phyloP scores from a whole-genome alignment of 352 stramenopile genomes.

The Hyaloperonospora arabidopsidis region DNA sequence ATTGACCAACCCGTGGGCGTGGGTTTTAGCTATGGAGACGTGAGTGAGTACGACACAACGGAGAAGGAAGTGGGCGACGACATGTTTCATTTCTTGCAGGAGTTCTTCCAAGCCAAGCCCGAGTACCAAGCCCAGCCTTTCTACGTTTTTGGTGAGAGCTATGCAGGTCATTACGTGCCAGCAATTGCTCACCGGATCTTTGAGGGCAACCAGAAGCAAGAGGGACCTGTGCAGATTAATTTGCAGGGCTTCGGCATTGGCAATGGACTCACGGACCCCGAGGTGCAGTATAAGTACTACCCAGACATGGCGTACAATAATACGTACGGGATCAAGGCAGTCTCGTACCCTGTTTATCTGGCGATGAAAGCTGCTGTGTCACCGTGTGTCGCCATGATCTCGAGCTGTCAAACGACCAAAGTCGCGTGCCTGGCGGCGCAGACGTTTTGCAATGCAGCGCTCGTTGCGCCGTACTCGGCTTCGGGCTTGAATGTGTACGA shows the following conservation, averaged over 20 bases:
- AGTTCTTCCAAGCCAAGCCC: conserved; percentile 86
- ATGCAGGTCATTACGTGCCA: conserved; percentile 91
- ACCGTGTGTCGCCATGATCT: conserved; percentile 71
- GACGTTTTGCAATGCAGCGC: conserved; percentile 83
- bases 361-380: conserved; percentile 59
- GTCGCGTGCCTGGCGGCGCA: conserved; percentile 78
- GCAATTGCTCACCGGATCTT: conserved; percentile 76
- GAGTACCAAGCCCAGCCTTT: conserved; percentile 88
- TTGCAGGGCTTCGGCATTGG: conserved; percentile 91
- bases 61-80: conserved; percentile 92
- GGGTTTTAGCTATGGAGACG: conserved; percentile 90
- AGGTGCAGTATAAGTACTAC: conserved; percentile 84
- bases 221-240: conserved; percentile 71
- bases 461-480: conserved; percentile 49
- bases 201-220: conserved; percentile 52
- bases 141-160: conserved; percentile 92
- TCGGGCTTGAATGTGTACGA: conserved; percentile 82
- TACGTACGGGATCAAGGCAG: conserved; percentile 67
- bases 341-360: conserved; percentile 54
- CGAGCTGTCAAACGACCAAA: conserved; percentile 75
- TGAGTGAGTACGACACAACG: conserved; percentile 81
- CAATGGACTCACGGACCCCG: conserved; percentile 92
- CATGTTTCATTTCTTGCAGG: conserved; percentile 93
- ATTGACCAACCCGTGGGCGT: conserved; percentile 93
- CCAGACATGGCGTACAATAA: conserved; percentile 90